These are phyloP conservation scores for Penicilliopsis zonata DNA, from an alignment of 495 filamentous ascomycete genomes.

Conservation along the genomic window DNA sequence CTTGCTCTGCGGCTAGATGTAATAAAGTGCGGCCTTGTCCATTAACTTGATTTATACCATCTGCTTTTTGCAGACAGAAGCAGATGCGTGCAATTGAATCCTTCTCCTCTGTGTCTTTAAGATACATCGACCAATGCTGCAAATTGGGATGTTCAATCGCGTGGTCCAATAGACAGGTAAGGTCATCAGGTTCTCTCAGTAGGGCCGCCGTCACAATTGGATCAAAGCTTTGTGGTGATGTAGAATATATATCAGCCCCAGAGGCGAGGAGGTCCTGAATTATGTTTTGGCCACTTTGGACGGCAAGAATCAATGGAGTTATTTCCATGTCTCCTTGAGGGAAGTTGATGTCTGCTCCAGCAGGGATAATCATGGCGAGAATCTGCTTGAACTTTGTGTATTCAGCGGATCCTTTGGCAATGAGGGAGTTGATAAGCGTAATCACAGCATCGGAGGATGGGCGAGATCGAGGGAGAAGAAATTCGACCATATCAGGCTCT, in stretches of 20 bases:
- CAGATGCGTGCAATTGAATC: not conserved
- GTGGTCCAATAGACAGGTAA: not conserved
- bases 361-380: not conserved
- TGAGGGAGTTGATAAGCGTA: not conserved
- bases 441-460: not conserved
- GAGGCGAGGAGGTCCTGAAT: not conserved
- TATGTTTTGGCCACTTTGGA: no score
- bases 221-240: not conserved
- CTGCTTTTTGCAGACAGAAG: not conserved
- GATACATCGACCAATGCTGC: not conserved
- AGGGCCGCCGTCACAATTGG: not conserved
- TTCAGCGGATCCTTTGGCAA: no score
- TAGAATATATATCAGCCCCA: not conserved
- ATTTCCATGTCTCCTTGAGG: no score
- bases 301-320: no score
- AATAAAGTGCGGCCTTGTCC: conserved; percentile 1
- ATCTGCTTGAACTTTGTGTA: no score
- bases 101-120: not conserved
- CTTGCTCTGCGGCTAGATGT: conserved; percentile 3
- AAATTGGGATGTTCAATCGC: not conserved
- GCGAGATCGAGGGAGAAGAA: not conserved
- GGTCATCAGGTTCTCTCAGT: not conserved
- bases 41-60: not conserved
- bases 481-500: not conserved
- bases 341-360: not conserved